These are phyloP conservation scores for Cynanchum wilfordii DNA, from an alignment of 257 asterid genomes.

Conservation along the genomic window DNA sequence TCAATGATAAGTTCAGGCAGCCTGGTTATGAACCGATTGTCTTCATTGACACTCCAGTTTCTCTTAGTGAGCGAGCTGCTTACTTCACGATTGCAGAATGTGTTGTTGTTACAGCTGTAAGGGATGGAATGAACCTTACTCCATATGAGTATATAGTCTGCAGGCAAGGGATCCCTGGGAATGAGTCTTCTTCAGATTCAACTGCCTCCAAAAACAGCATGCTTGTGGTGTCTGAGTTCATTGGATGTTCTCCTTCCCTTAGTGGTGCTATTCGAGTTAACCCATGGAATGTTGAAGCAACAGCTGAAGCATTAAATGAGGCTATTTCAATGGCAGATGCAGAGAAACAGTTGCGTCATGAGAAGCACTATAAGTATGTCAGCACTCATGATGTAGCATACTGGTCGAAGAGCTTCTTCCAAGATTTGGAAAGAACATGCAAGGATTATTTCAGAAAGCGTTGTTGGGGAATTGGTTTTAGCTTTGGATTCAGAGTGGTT, in stretches of 20 bases:
- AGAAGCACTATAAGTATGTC: conserved; percentile 48
- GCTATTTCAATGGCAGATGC: conserved; percentile 42
- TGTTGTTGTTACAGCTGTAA: conserved; percentile 46
- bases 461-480: conserved; percentile 50
- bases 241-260: conserved; percentile 53
- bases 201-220: conserved; percentile 36
- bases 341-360: conserved; percentile 54
- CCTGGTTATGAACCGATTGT: conserved; percentile 50
- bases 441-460: conserved; percentile 42
- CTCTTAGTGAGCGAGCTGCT: conserved; percentile 41
- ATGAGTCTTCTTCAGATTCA: conserved; percentile 21
- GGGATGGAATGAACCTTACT: conserved; percentile 54
- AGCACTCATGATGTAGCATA: conserved; percentile 51
- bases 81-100: conserved; percentile 45
- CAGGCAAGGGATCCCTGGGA: conserved; percentile 39
- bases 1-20: conserved; percentile 34
- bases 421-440: conserved; percentile 50
- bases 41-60: conserved; percentile 35
- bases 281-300: conserved; percentile 50
- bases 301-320: conserved; percentile 44
- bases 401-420: conserved; percentile 52
- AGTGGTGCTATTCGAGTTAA: conserved; percentile 52
- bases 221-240: conserved; percentile 49
- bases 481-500: conserved; percentile 48
- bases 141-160: conserved; percentile 44